Evolutionary conservation across 768 basidiomycete genomes (phyloP).

Genomic region (Heimioporus sp.): DNA sequence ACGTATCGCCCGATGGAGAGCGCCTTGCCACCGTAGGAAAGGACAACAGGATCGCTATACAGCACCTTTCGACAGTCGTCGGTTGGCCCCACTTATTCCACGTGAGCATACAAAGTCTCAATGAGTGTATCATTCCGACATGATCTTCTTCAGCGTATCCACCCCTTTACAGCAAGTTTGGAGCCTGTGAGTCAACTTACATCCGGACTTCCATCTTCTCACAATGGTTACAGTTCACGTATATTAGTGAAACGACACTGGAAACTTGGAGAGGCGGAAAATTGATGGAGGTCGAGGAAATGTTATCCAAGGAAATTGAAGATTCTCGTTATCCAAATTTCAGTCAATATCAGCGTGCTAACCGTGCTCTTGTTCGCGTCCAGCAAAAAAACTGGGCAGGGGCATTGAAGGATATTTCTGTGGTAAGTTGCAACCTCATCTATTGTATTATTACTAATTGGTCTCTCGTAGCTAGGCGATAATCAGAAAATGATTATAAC

Average conservation of each 20-base stretch:
- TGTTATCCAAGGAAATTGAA: conserved; percentile 10
- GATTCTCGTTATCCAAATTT: background rate
- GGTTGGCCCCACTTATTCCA: background rate
- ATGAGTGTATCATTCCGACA: background rate
- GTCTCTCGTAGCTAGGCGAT: background rate
- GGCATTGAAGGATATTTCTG: conserved; percentile 7
- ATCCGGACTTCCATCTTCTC: background rate
- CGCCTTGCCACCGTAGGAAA: conserved; percentile 1
- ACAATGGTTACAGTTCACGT: conserved; percentile 7
- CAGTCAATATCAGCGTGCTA: conserved; percentile 5
- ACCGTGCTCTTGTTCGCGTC: conserved; percentile 17
- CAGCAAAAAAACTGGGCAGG: background rate
- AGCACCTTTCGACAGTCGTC: background rate
- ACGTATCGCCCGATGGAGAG: conserved; percentile 5
- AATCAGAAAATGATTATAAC: background rate
- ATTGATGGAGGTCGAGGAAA: conserved; percentile 1
- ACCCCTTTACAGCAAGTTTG: background rate
- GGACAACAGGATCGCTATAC: background rate
- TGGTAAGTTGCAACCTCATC: background rate
- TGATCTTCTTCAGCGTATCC: conserved; percentile 1
- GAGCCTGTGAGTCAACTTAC: conserved; percentile 4
- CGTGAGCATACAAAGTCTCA: background rate
- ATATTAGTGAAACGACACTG: conserved; percentile 1
- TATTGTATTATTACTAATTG: background rate
- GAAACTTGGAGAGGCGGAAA: conserved; percentile 8